Base-by-base conservation (phyloP, 2,329 filamentous ascomycete genomes). In the Arthrobotrys megalospora region DNA sequence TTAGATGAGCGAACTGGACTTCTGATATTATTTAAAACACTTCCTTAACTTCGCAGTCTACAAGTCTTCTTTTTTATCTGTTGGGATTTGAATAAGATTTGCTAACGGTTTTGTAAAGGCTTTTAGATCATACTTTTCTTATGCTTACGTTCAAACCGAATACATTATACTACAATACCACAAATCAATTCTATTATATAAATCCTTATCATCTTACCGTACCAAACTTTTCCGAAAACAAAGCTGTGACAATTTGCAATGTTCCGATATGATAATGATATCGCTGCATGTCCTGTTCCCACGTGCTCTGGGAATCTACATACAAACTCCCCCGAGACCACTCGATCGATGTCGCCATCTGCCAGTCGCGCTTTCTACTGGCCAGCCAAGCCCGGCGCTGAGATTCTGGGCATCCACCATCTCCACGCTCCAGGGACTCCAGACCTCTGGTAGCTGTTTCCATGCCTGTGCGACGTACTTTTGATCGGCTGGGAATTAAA, bases 1-100 rank as follows among this genome's bases (percentile, higher is more conserved):
- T 71, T 71, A 77, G 24, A 77, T 77, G 73, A 77, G 73, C 73
- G 73, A 77, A 77, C 73, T 77, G 73, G 73, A 77, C 73, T 77
- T 77, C 73, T 77, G 73, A 77, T 66, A 58, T 0, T 50, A 52
- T 76, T 19, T 38, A 11, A 36, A 60, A 58, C 4, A 14, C 47
- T 43, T 11, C 69, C 55, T 55, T 16, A 6, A n/a, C n/a, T 5
- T 58, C 24, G 12, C 7, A 16, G 1, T 32, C 11, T 53, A 16
- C 8, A 28, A 28, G 5, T 5, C 24, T 28, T 28, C 41, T 65
- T 10, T 47, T 28, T 58, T 41, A 38, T 43, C 55, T 8, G n/a
- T 65, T 32, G 32, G 32, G n/a, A 38, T 58, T 58, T 58, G 52
- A 21, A 32, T 43, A 63, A 16, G 43, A n/a, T 14, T 10, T 32